Evolutionary conservation across 441 rosid genomes (phyloP), one percentile per base, ranked within the genome.

Genomic region (Eugenia klotzschiana): DNA sequence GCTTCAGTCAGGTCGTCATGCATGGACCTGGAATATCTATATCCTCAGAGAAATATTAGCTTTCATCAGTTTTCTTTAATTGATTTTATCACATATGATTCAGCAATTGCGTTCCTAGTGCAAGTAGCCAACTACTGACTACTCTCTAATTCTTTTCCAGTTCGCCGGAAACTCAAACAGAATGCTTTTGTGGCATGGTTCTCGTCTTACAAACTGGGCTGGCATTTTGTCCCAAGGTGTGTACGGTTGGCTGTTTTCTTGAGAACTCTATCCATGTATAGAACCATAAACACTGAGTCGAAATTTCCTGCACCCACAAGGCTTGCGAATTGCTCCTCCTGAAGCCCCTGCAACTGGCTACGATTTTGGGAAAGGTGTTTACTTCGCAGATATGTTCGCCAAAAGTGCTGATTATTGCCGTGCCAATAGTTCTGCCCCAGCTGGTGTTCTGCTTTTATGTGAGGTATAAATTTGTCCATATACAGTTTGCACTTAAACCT

Each of bases 351-450:
- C 84, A 82, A 91, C 95, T 23, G 98, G 98, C 79, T 94, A 96
- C 91, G 93, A 93, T 98, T 96, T 95, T 83, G 99, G 99, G 18
- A 96, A 96, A 90, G 99, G 98, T 51, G 97, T 96, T 87, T 96
- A 96, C 90, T 96, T 96, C 83, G 97, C 98, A 25, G 99, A 96
- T 86, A 94, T 96, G 98, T 96, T 96, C 94, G 94, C 98, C 84
- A 96, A 95, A 89, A 96, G 99, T 83, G 98, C 98, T 3, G 93
- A 95, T 84, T 96, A 94, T 85, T 96, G 98, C 88, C 94, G 87
- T 87, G 89, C 96, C 74, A 90, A 80, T 85, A 69, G 49, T 29
- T 29, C 91, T 64, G 82, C 89, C 81, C 86, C 89, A 51, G 87
- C 92, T 79, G 98, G 98, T 3, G 99, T 93, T 79, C 91, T 96